A percentile compares a stretch with the other conserved stretches of the same genome.
Conservation (phyloP, 768 basidiomycete genomes). For the Trametes coccinea region DNA sequence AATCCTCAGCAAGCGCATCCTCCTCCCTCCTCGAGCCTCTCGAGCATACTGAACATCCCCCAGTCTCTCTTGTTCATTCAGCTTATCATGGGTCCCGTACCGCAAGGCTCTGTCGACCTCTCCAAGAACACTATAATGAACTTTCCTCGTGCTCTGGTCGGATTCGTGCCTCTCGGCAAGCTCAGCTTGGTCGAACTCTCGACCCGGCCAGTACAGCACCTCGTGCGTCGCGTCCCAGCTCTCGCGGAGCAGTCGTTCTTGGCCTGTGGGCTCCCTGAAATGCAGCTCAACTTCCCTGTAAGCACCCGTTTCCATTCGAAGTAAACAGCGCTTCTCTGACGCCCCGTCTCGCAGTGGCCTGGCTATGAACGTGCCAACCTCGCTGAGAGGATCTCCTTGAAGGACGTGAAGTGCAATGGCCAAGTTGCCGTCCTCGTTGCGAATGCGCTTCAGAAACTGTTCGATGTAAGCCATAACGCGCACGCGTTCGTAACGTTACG, state of each 20-base stretch:
- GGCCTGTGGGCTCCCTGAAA: neutral
- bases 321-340: neutral
- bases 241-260: neutral
- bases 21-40: neutral
- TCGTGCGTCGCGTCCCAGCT: too few species aligned
- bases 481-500: neutral
- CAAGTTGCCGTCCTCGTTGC: neutral
- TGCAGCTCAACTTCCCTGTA: conserved; percentile 1
- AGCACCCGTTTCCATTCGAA: neutral
- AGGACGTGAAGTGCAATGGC: neutral
- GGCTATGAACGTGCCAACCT: neutral
- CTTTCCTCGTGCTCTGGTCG: too few species aligned
- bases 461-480: too few species aligned
- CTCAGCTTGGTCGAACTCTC: neutral
- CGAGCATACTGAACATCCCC: too few species aligned
- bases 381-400: neutral
- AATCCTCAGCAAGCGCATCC: neutral
- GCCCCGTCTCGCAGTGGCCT: neutral
- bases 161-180: too few species aligned
- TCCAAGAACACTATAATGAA: neutral
- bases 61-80: neutral
- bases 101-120: too few species aligned
- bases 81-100: too few species aligned
- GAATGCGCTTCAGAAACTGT: neutral
- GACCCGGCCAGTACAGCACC: neutral